Percentiles rank a stretch among this genome's conserved stretches.
Conservation (phyloP, 768 basidiomycete genomes). For the Leccinum disarticulatum region DNA sequence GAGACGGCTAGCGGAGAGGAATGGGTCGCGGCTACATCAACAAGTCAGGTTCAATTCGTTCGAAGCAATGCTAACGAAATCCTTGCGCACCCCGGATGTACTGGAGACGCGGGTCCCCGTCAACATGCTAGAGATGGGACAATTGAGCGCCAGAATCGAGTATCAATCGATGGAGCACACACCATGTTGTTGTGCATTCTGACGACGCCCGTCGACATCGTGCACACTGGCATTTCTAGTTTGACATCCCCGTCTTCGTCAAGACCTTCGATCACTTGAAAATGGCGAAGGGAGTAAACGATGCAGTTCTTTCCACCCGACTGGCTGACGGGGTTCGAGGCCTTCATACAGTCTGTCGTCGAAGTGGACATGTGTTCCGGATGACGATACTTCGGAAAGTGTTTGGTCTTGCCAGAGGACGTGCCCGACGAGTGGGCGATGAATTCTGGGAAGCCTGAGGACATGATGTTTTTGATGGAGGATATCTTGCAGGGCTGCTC, state of each 20-base stretch:
- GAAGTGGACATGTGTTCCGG: slow-evolving; percentile 20
- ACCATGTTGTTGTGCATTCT: slow-evolving; percentile 25
- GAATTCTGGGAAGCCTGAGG: slow-evolving; percentile 6
- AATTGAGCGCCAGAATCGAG: too few species aligned
- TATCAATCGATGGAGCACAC: neutral
- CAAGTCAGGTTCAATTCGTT: neutral
- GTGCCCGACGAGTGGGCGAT: neutral
- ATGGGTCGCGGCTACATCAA: slow-evolving; percentile 12
- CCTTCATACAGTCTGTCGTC: slow-evolving; percentile 12
- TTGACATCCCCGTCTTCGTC: slow-evolving; percentile 11
- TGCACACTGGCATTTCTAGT: slow-evolving; percentile 14
- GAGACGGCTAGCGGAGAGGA: slow-evolving; percentile 19
- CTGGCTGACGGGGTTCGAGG: slow-evolving; percentile 9
- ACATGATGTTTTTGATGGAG: slow-evolving; percentile 24
- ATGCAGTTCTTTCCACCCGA: slow-evolving; percentile 20
- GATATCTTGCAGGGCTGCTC: slow-evolving; percentile 21
- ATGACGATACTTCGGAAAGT: slow-evolving; percentile 23
- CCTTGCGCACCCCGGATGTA: slow-evolving; percentile 5
- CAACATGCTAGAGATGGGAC: slow-evolving; percentile 10
- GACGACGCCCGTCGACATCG: slow-evolving; percentile 24
- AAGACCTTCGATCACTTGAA: slow-evolving; percentile 11
- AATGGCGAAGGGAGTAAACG: slow-evolving; percentile 22
- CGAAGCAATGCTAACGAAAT: too few species aligned
- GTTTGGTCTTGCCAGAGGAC: slow-evolving; percentile 15
- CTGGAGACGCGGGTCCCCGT: slow-evolving; percentile 12